phyloP scores from a whole-genome alignment of 2,329 filamentous ascomycete species.

The Alternaria sp. region DNA sequence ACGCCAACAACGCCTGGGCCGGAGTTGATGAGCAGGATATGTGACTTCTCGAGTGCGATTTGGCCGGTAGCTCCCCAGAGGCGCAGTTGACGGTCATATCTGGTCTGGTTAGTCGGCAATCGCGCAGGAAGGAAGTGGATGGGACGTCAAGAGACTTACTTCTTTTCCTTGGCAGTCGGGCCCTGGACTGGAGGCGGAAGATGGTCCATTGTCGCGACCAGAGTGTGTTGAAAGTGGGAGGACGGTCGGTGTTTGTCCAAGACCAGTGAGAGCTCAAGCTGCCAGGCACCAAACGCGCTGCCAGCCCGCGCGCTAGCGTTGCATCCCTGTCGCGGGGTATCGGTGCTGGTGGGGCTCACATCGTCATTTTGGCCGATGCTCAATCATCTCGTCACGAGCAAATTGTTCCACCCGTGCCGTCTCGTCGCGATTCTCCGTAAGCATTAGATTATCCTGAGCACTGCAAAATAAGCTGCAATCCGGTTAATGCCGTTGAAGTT shows the following conservation, averaged over 20 bases:
- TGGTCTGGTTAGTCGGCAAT: slow-evolving; percentile 52
- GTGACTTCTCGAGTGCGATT: slow-evolving; percentile 85
- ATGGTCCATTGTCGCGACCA: slow-evolving; percentile 39
- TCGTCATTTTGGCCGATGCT: slow-evolving; percentile 14
- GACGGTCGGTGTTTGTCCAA: slow-evolving; percentile 8
- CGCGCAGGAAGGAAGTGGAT: background rate
- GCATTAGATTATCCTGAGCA: background rate
- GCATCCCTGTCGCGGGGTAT: slow-evolving; percentile 23
- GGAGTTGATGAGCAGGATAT: slow-evolving; percentile 90
- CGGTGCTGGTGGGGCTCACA: slow-evolving; percentile 13
- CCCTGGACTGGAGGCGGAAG: slow-evolving; percentile 54
- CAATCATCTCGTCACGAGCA: slow-evolving; percentile 12
- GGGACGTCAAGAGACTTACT: slow-evolving; percentile 40
- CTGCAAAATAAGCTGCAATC: background rate
- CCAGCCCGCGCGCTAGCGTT: slow-evolving; percentile 19
- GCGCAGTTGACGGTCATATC: slow-evolving; percentile 91
- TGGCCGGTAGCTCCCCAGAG: slow-evolving; percentile 95
- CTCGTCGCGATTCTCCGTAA: background rate
- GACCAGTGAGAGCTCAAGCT: slow-evolving; percentile 11
- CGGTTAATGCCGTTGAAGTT: slow-evolving; percentile 28
- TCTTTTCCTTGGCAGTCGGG: slow-evolving; percentile 61
- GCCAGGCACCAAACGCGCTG: slow-evolving; percentile 14
- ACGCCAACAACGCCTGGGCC: slow-evolving; percentile 87
- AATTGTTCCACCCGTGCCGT: slow-evolving; percentile 5
- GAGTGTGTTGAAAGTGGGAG: background rate